Percentiles rank a stretch among this genome's conserved stretches.
Evolutionary conservation across 2,329 filamentous ascomycete species (phyloP).

Genomic region (Aspergillus brunneoviolaceus): DNA sequence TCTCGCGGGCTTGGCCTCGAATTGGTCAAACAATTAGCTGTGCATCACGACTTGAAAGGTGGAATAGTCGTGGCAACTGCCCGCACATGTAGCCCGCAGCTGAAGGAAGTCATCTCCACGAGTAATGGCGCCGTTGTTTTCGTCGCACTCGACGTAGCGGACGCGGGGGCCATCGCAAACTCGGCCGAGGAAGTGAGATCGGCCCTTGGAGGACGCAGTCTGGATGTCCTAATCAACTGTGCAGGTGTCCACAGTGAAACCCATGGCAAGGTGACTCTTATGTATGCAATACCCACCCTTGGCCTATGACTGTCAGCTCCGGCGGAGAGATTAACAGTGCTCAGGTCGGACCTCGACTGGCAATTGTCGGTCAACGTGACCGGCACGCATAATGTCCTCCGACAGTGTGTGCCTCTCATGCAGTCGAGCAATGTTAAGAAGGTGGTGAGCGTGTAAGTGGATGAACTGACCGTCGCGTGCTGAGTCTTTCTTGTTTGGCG

Average conservation of each 20-base stretch:
- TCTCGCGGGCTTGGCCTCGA: constrained; percentile 30
- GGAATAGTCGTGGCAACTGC: constrained; percentile 11
- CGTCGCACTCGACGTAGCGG: constrained; percentile 37
- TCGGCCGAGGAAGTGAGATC: constrained; percentile 30
- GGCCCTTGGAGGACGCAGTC: constrained; percentile 29
- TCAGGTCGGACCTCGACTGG: constrained; percentile 8
- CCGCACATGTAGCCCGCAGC: constrained; percentile 9
- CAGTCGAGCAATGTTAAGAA: constrained; percentile 5
- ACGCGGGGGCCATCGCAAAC: constrained; percentile 28
- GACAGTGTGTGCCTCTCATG: constrained; percentile 6
- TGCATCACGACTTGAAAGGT: not conserved
- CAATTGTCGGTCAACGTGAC: constrained; percentile 10
- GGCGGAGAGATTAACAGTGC: not conserved
- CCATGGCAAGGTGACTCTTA: not conserved
- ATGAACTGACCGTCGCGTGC: no score
- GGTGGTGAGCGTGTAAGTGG: constrained; percentile 9
- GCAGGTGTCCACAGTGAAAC: constrained; percentile 27
- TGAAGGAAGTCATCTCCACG: constrained; percentile 31
- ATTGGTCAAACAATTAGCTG: constrained; percentile 21
- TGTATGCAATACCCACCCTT: not conserved
- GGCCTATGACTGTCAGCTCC: no score
- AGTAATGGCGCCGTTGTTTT: constrained; percentile 31
- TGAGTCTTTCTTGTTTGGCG: no score
- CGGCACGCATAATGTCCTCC: constrained; percentile 10
- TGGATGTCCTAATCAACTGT: constrained; percentile 47